phyloP scores from a whole-genome alignment of 2,329 filamentous ascomycete species.

The Ophiostoma montium region DNA sequence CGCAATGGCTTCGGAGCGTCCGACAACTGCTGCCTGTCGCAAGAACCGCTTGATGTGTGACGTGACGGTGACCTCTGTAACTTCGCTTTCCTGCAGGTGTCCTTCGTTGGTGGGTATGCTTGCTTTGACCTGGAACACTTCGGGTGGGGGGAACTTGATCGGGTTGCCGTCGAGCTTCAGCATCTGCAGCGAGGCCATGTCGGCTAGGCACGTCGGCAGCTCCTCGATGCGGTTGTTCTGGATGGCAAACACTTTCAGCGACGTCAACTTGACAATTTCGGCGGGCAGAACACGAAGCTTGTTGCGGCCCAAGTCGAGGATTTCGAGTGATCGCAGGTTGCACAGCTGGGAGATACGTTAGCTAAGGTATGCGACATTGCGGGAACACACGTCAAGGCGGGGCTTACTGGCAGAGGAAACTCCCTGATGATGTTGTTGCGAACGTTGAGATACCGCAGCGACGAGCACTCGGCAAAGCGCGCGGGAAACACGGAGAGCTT shows the following conservation, averaged over 20 bases:
- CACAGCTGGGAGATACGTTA: constrained; percentile 48
- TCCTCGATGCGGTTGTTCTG: constrained; percentile 78
- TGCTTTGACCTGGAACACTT: constrained; percentile 47
- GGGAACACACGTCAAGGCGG: too few species aligned
- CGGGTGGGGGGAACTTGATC: constrained; percentile 62
- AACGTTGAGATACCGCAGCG: constrained; percentile 67
- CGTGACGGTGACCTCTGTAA: constrained; percentile 45
- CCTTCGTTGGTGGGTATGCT: constrained; percentile 41
- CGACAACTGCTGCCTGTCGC: constrained; percentile 26
- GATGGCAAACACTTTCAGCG: constrained; percentile 77
- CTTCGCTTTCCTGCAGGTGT: constrained; percentile 46
- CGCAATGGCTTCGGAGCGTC: neutral
- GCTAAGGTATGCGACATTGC: neutral
- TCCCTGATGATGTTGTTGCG: constrained; percentile 59
- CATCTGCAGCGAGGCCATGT: constrained; percentile 80
- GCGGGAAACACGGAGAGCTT: constrained; percentile 54
- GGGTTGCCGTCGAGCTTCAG: constrained; percentile 85
- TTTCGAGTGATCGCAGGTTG: constrained; percentile 74
- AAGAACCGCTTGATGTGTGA: constrained; percentile 48
- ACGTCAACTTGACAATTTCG: constrained; percentile 67
- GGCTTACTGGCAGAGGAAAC: constrained; percentile 40
- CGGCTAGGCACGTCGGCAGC: constrained; percentile 68
- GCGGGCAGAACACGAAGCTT: constrained; percentile 64
- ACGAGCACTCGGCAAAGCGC: constrained; percentile 62
- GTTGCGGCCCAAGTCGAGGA: constrained; percentile 83